Evolutionary conservation across 1,139 yeast species (phyloP), one percentile per base, ranked within the genome.

Genomic region (Pichia sp.): DNA sequence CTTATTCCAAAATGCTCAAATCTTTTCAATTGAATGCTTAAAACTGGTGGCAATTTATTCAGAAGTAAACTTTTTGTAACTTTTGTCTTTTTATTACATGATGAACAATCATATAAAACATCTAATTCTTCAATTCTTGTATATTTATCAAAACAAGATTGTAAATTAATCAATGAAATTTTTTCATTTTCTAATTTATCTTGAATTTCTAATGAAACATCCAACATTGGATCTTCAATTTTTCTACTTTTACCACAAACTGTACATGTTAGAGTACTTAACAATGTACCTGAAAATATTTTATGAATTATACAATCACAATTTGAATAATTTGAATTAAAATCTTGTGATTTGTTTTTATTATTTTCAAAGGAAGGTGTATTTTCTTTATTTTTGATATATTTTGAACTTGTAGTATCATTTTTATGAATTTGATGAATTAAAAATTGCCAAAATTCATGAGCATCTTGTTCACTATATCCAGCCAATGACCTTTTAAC

Each of bases 381-480:
- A 27, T 45, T 45, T 34, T 54, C 57, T 33, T 51, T 55, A 35
- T 47, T 49, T 31, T 39, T 36, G 9, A 43, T 42, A 27, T 45
- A 41, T 27, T 47, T 53, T 1, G 46, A 35, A n/a, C 49, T 47
- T 34, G 46, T 51, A 7, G 60, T 56, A 46, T 62, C 64, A 38
- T 52, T 86, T 51, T 68, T 70, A 64, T 92, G 98, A 46, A 92
- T 67, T 63, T 87, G 95, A 61, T 90, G 86, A 39, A 90, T 70
- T 29, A 90, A 60, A 61, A 90, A 89, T 61, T 92, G 97, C 82
- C 95, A 82, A 63, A 90, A 92, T 63, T 92, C 98, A 64, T 92
- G 98, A 0, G 98, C 97, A 63, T 92, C 98, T 64, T 92, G 98
- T 64, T 92, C 97, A 40, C 92, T 85, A 53, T 89, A 89, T 1